Base-by-base conservation (phyloP, 2,329 filamentous ascomycete genomes). In the Fusarium heterosporum region DNA sequence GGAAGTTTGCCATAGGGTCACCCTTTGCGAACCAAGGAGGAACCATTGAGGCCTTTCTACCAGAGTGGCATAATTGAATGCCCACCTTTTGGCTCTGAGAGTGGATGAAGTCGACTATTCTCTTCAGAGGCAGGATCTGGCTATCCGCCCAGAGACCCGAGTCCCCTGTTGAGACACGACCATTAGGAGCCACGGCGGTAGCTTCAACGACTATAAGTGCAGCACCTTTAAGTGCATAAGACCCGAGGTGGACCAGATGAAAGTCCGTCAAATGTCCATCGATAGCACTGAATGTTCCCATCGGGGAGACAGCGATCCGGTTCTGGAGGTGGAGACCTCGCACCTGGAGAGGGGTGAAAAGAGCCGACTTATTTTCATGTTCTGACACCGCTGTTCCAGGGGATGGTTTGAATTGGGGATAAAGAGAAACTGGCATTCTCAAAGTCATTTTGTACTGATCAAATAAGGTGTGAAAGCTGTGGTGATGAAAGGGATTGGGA, bases 71-170 rank as follows among this genome's bases (percentile, higher is more conserved):
- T 1, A 58, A 19, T 4, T 58, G 55, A 1, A 58, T 29, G 0
- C 55, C 55, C 0, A 30, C n/a, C 0, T 58, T 55, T 6, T 58
- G 55, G 1, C 55, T 49, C 28, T 58, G 55, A 0, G 7, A 16
- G 8, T 55, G 49, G 2, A 55, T 3, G 2, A 22, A 58, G n/a
- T 16, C 26, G 3, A 46, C 49, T 0, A 58, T 14, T 0, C 40
- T 19, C 14, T 34, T 58, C 0, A 55, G 13, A 2, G 49, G 49
- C 6, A 22, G 16, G 13, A 46, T 55, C 2, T 58, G 55, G 5
- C 40, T 55, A 29, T 58, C 40, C 3, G 10, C 22, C 55, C 55
- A 58, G 3, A 58, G 39, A 1, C 55, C 55, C 1, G 55, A 46
- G 8, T 58, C 55, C 8, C 34, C 34, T 3, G 43, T 55, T 1